Evolutionary conservation across 257 asterid species (phyloP).

Genomic region (Craterostigma plantagineum): DNA sequence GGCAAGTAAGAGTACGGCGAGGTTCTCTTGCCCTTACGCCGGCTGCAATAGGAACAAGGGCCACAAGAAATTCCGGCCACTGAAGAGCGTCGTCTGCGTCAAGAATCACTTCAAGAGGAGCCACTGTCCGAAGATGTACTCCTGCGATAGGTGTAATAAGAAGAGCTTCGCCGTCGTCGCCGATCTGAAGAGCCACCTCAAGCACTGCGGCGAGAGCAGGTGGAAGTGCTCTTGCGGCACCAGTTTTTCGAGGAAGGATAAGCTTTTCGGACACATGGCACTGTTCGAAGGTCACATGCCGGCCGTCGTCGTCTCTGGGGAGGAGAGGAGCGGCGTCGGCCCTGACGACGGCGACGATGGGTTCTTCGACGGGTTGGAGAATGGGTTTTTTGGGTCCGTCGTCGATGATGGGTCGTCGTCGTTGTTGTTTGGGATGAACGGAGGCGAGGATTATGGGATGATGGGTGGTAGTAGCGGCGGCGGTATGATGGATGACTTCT

Average conservation of each 20-base stretch:
- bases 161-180: conserved; percentile 79
- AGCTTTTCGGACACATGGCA: conserved; percentile 76
- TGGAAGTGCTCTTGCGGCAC: conserved; percentile 92
- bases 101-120: conserved; percentile 93
- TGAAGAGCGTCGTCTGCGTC: conserved; percentile 59
- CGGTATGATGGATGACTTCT: conserved; percentile 28
- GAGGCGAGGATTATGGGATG: conserved; percentile 26
- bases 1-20: conserved; percentile 16
- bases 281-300: conserved; percentile 97
- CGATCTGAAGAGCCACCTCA: conserved; percentile 82
- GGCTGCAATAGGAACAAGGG: conserved; percentile 63
- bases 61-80: conserved; percentile 57
- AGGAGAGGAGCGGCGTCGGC: conserved; percentile 4
- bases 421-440: conserved; percentile 27
- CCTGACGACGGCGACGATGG: conserved; percentile 7
- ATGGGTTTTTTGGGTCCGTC: conserved; percentile 10
- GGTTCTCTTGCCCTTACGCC: conserved; percentile 72
- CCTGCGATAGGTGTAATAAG: conserved; percentile 51
- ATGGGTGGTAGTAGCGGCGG: conserved; percentile 14
- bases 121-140: conserved; percentile 80
- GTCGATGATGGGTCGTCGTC: no score
- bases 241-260: conserved; percentile 71
- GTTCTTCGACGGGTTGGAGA: conserved; percentile 23
- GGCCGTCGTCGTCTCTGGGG: conserved; percentile 33
- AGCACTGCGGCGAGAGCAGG: conserved; percentile 68